Evolutionary conservation across 129 eudicot genomes (phyloP), one percentile per base, ranked within the genome.

Genomic region (Dittrichia graveolens): DNA sequence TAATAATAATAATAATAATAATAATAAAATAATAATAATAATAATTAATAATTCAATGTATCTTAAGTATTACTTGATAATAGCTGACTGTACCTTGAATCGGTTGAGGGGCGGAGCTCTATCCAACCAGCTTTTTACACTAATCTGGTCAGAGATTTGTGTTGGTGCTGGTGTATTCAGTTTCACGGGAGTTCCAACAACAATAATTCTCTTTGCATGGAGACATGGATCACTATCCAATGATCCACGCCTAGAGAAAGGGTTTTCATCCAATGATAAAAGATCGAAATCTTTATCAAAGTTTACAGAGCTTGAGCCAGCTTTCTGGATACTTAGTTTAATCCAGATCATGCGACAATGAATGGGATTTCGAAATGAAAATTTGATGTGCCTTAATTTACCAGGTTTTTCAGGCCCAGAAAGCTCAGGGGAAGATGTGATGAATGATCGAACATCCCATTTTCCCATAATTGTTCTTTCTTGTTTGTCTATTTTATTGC

Each of bases 271-370:
- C 68, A 90, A 43, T 37, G 96, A 85, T 77, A 94, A 59, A 63
- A 87, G 97, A 83, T 78, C 82, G 16, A 92, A 79, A 76, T 83
- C 91, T 13, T 69, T 74, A 53, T 75, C 92, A 8, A 90, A 74
- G 65, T 73, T 87, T 58, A 81, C 83, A 73, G 98, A 93, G 77
- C 78, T 79, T 55, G 92, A 90, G 56, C 90, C 92, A 67, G 70
- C 15, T 74, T 85, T 88, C 69, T 86, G 92, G 67, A 94, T 88
- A 64, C 89, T 86, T 60, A 94, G 70, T 31, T 80, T 87, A 56
- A 94, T 80, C 98, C 98, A 94, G 67, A 94, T 85, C 63, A 94
- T 84, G 77, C 95, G 95, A 78, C 98, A 94, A 53, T 82, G 74
- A 48, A 90, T 88, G 6, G 96, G 84, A 61, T 84, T 90, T 57